Evolutionary conservation across 1,284 basidiomycete genomes (phyloP), one percentile per base, ranked within the genome.

Genomic region (Leccinum fuscescens): DNA sequence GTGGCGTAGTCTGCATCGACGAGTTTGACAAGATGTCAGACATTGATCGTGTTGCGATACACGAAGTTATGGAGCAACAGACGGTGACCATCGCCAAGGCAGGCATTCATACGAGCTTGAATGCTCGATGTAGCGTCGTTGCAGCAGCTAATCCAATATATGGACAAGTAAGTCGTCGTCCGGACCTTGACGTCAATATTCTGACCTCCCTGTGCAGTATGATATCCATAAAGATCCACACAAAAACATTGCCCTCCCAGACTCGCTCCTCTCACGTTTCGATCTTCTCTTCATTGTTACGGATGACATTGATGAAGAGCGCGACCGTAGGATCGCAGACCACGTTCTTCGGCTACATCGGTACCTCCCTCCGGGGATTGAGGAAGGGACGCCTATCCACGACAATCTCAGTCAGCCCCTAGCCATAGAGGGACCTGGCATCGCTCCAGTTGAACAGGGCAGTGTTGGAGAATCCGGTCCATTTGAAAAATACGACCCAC

Each of bases 1-100:
- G 96, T 63, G 97, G 97, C 20, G 95, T 99, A 12, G 96, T 99
- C 52, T 99, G 96, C 77, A 99, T 99, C 69, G 97, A 99, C 77
- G 96, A 99, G 78, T 99, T 99, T 71, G 96, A 99, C 84, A 99
- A 99, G 77, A 99, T 99, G 96, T 95, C 93, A 33, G 97, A 99
- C 69, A 85, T 98, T 65, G 96, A 99, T 78, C 88, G 97, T 67
- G 96, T 98, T n/a, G 96, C 97, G 31, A 99, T 99, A 68, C 97
- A 99, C 78, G 97, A 99, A 87, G 97, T 98, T 70, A 99, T 99
- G 97, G 96, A 99, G 75, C 94, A 97, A 76, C 96, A 98, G 75
- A 99, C 97, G 0, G 96, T 99, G 56, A 98, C 97, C 1, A 99
- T 99, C 66, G 97, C 97, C 61, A 99, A 99, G 73, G 97, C 97